These are phyloP conservation scores for Picea mariana DNA, from an alignment of 83 land plant genomes.

Conservation along the genomic window DNA sequence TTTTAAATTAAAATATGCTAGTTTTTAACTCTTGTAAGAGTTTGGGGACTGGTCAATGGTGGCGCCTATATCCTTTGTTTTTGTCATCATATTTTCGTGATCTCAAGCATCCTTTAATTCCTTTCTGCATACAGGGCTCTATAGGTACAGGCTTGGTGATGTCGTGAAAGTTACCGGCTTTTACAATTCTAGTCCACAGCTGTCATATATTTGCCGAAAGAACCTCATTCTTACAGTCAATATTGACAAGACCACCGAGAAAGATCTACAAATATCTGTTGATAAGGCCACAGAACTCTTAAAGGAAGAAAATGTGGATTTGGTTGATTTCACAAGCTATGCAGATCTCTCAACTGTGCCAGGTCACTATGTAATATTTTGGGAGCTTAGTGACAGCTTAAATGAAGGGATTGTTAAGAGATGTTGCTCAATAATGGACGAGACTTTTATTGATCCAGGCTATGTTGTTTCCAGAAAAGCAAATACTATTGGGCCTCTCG, in stretches of 20 bases:
- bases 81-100: slow-evolving; percentile 8
- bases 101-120: not conserved
- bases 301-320: slow-evolving; percentile 42
- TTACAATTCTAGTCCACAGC: slow-evolving; percentile 69
- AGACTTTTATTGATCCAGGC: slow-evolving; percentile 64
- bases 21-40: too few species aligned
- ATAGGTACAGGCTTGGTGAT: slow-evolving; percentile 76
- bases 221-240: slow-evolving; percentile 63
- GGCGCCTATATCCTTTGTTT: slow-evolving; percentile 6
- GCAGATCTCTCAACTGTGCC: slow-evolving; percentile 56
- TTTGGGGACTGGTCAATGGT: slow-evolving; percentile 16
- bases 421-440: slow-evolving; percentile 62
- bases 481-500: slow-evolving; percentile 60
- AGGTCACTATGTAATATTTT: slow-evolving; percentile 70
- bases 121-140: slow-evolving; percentile 47
- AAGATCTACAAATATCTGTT: slow-evolving; percentile 62
- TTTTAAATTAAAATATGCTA: too few species aligned
- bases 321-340: slow-evolving; percentile 77
- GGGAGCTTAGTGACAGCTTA: slow-evolving; percentile 59
- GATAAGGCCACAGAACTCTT: slow-evolving; percentile 43
- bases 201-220: slow-evolving; percentile 58
- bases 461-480: slow-evolving; percentile 57
- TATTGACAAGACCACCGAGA: slow-evolving; percentile 82
- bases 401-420: slow-evolving; percentile 26
- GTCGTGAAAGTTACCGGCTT: slow-evolving; percentile 66